Evolutionary conservation across 2,329 filamentous ascomycete species (phyloP).

Genomic region (Orbilia quercus): DNA sequence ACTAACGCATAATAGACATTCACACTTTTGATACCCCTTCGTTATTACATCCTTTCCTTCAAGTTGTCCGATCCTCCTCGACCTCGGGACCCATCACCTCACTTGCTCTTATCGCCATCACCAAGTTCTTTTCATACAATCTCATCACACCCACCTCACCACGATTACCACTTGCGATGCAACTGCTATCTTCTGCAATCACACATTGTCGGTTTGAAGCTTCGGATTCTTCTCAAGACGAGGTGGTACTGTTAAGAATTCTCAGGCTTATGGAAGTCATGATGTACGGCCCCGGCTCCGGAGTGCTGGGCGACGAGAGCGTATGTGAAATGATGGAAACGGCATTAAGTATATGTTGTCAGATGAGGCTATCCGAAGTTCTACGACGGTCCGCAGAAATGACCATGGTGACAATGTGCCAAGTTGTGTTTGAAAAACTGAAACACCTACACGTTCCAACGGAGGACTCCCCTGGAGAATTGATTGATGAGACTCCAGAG

Average conservation of each 20-base stretch:
- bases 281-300: slow-evolving; percentile 90
- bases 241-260: slow-evolving; percentile 93
- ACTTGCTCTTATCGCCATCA: slow-evolving; percentile 89
- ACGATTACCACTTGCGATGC: slow-evolving; percentile 91
- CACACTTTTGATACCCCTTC: slow-evolving; percentile 87
- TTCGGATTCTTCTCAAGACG: slow-evolving; percentile 91
- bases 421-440: slow-evolving; percentile 94
- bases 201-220: slow-evolving; percentile 98
- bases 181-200: slow-evolving; percentile 90
- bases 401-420: slow-evolving; percentile 98
- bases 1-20: slow-evolving; percentile 72
- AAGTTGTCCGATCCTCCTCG: slow-evolving; percentile 94
- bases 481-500: slow-evolving; percentile 74
- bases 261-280: slow-evolving; percentile 98
- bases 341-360: slow-evolving; percentile 95
- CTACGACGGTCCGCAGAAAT: slow-evolving; percentile 92
- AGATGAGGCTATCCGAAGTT: slow-evolving; percentile 88
- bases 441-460: slow-evolving; percentile 85
- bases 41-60: slow-evolving; percentile 90
- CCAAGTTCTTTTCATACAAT: slow-evolving; percentile 95
- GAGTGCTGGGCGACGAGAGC: slow-evolving; percentile 95
- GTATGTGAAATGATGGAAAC: slow-evolving; percentile 99
- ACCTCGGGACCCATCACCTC: slow-evolving; percentile 97
- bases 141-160: slow-evolving; percentile 86
- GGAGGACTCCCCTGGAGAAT: slow-evolving; percentile 68